Evolutionary conservation across 495 filamentous ascomycete species (phyloP).

Genomic region (Friedmanniomyces endolithicus): DNA sequence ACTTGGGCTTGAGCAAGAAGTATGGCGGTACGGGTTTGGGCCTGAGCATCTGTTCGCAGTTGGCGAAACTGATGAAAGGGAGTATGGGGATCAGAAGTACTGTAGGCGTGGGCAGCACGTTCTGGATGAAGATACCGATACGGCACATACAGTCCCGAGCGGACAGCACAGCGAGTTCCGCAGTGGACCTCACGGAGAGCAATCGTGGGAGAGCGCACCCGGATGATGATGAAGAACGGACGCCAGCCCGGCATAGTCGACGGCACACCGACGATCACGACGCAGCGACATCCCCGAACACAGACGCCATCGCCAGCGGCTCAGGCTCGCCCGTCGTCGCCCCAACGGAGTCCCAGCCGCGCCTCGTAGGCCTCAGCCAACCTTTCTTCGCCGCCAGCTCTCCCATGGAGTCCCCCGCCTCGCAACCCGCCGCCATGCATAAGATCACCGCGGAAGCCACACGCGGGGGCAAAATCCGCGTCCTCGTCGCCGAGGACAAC

Average conservation of each 20-base stretch:
- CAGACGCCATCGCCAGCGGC: conserved; percentile 21
- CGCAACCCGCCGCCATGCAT: conserved; percentile 42
- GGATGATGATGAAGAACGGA: background rate
- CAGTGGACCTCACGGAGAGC: conserved; percentile 5
- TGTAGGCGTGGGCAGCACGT: conserved; percentile 62
- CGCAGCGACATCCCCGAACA: background rate
- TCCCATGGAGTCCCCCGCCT: conserved; percentile 31
- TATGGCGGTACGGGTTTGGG: conserved; percentile 87
- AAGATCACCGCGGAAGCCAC: conserved; percentile 34
- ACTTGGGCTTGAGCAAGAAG: conserved; percentile 76
- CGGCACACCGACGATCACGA: conserved; percentile 2
- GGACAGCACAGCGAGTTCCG: conserved; percentile 40
- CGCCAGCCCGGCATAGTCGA: conserved; percentile 13
- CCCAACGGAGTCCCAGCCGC: conserved; percentile 48
- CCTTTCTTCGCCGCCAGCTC: conserved; percentile 67
- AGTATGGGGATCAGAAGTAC: conserved; percentile 59
- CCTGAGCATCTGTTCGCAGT: conserved; percentile 74
- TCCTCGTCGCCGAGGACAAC: conserved; percentile 92
- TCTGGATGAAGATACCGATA: conserved; percentile 76
- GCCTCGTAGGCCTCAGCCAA: conserved; percentile 70
- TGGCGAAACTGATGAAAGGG: conserved; percentile 74
- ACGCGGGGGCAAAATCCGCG: conserved; percentile 51
- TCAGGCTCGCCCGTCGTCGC: conserved; percentile 10
- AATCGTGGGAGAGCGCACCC: background rate
- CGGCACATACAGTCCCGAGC: conserved; percentile 55